phyloP scores from a whole-genome alignment of 2,329 filamentous ascomycete genomes.

The Akanthomyces muscarius region DNA sequence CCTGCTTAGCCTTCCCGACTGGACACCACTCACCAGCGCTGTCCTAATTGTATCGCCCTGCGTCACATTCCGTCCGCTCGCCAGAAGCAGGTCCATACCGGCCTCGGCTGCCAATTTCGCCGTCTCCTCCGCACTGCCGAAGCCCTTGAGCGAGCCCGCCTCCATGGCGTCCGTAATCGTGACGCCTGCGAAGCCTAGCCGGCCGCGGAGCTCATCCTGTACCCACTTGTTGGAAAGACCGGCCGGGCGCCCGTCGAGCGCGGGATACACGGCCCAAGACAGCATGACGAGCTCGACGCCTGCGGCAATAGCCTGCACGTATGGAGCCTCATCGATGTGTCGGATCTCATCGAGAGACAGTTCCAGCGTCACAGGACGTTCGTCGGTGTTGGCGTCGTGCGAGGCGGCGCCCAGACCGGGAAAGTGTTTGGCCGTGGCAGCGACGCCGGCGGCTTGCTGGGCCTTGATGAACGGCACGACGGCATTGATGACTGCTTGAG shows the following conservation, averaged over 20 bases:
- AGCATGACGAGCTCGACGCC: conserved; percentile 22
- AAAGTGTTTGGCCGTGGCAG: conserved; percentile 21
- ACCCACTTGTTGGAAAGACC: conserved; percentile 22
- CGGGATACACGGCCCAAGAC: conserved; percentile 22
- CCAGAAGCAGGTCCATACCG: conserved; percentile 22
- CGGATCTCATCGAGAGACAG: conserved; percentile 17
- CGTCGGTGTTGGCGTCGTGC: conserved; percentile 20
- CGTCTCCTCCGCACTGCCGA: conserved; percentile 16
- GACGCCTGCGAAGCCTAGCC: conserved; percentile 20
- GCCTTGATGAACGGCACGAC: conserved; percentile 20
- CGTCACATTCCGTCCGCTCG: conserved; percentile 20
- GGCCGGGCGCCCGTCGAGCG: conserved; percentile 20
- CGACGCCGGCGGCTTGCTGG: conserved; percentile 19
- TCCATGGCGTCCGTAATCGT: conserved; percentile 23
- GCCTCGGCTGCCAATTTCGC: conserved; percentile 18
- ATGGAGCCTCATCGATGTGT: conserved; percentile 19
- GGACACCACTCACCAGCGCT: conserved; percentile 18
- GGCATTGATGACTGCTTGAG: conserved; percentile 13
- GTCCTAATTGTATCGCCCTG: conserved; percentile 20
- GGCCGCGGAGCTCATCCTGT: conserved; percentile 20
- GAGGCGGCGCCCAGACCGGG: conserved; percentile 22
- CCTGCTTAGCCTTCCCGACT: conserved; percentile 14
- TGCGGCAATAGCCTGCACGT: conserved; percentile 20
- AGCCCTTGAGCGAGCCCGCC: conserved; percentile 17
- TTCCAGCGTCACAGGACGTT: conserved; percentile 19